phyloP scores from a whole-genome alignment of 163 green algal species.

The Chloromonas sp. region DNA sequence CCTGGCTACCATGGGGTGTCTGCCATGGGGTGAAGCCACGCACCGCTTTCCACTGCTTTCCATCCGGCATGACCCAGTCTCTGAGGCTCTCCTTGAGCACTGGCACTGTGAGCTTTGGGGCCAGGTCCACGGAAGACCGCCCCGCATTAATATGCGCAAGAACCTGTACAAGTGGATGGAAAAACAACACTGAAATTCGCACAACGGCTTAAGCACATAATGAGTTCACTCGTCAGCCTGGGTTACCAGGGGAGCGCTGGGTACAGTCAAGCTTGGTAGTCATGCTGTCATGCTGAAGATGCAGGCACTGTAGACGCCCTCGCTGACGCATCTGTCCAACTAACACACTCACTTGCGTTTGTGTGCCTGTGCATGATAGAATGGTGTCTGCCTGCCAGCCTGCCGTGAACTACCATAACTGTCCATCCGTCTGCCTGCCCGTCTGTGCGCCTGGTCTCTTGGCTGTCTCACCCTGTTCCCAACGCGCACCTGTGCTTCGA shows the following conservation, averaged over 20 bases:
- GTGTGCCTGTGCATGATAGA: too few species aligned
- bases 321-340: too few species aligned
- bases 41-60: slow-evolving; percentile 29
- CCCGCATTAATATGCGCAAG: neutral
- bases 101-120: slow-evolving; percentile 42
- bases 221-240: neutral
- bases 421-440: too few species aligned
- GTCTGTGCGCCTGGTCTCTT: too few species aligned
- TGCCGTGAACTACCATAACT: too few species aligned
- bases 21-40: neutral
- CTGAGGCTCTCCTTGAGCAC: slow-evolving; percentile 44
- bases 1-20: neutral
- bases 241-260: neutral
- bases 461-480: too few species aligned
- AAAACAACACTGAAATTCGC: neutral
- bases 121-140: slow-evolving; percentile 12
- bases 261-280: too few species aligned
- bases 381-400: too few species aligned
- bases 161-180: slow-evolving; percentile 2
- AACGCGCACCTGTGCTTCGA: too few species aligned
- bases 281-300: too few species aligned
- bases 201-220: neutral
- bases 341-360: too few species aligned
- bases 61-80: slow-evolving; percentile 22
- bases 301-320: too few species aligned